Percentiles rank a stretch among this genome's conserved stretches.
Evolutionary conservation across 2,329 filamentous ascomycete genomes (phyloP).

Genomic region (Ceratocystis albifundus): DNA sequence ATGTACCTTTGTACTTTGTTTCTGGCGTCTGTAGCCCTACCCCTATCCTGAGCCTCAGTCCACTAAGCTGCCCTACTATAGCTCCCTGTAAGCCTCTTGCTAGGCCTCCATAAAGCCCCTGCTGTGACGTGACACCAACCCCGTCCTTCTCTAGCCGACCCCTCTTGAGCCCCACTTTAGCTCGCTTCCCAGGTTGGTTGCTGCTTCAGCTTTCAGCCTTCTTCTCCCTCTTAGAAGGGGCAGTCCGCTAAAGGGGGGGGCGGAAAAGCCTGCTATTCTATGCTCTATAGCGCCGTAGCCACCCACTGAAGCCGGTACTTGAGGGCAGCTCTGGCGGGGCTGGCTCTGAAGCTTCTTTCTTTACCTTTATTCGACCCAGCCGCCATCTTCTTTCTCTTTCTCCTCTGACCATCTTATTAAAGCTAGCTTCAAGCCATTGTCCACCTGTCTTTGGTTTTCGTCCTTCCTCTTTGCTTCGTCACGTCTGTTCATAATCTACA

Average conservation of each 20-base stretch:
- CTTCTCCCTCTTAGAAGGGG: not conserved
- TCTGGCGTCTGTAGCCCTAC: no score
- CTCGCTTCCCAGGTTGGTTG: not conserved
- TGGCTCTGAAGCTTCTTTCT: not conserved
- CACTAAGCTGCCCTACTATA: not conserved
- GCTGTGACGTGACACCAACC: slow-evolving; percentile 3
- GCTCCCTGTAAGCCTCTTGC: not conserved
- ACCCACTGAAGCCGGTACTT: not conserved
- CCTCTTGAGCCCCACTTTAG: slow-evolving; percentile 3
- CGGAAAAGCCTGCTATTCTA: not conserved
- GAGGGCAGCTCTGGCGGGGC: not conserved
- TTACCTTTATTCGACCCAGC: not conserved
- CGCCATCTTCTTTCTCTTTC: not conserved
- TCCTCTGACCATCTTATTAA: not conserved
- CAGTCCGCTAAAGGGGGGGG: not conserved
- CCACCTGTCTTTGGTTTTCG: not conserved
- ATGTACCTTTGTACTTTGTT: not conserved
- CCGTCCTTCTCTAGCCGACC: not conserved
- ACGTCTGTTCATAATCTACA: not conserved
- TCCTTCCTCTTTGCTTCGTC: not conserved
- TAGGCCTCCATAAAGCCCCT: not conserved
- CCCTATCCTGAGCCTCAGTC: no score
- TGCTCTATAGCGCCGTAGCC: not conserved
- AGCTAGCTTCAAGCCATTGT: slow-evolving; percentile 1
- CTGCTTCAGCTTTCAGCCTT: not conserved